A percentile compares a stretch with the other conserved stretches of the same genome.
These are phyloP conservation scores for Colletotrichum zoysiae DNA, from an alignment of 2,329 filamentous ascomycete species.

Conservation along the genomic window DNA sequence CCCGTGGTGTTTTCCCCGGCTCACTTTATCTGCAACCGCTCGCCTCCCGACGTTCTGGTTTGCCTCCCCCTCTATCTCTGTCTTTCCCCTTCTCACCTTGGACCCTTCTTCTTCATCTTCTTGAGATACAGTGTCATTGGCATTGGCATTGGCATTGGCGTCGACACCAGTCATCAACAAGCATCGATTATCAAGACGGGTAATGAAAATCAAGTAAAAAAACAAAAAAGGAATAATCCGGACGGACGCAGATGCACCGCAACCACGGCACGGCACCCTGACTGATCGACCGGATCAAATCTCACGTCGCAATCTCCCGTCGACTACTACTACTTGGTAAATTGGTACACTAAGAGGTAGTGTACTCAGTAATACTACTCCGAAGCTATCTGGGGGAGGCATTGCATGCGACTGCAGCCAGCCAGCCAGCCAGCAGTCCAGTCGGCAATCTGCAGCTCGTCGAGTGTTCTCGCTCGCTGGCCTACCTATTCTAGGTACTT, in stretches of 20 bases:
- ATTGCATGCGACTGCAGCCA: not conserved
- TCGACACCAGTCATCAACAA: not conserved
- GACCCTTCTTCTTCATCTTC: not conserved
- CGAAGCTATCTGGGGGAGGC: not conserved
- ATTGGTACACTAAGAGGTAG: no score
- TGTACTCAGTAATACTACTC: no score
- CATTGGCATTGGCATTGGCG: not conserved
- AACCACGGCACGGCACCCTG: not conserved
- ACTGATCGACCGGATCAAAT: slow-evolving; percentile 5
- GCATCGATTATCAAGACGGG: not conserved
- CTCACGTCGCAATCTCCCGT: not conserved
- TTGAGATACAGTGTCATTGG: not conserved
- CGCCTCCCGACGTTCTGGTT: slow-evolving; percentile 13
- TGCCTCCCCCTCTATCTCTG: not conserved
- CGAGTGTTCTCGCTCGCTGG: not conserved
- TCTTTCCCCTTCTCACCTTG: not conserved
- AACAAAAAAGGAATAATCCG: not conserved
- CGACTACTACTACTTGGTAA: not conserved
- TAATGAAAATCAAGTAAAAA: not conserved
- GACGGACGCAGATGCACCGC: not conserved
- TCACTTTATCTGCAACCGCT: slow-evolving; percentile 15
- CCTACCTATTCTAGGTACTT: no score
- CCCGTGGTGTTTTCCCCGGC: not conserved
- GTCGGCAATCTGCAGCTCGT: not conserved
- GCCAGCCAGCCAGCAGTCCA: not conserved